Conservation (phyloP, 2,329 filamentous ascomycete genomes). For the Penicillium digitatum region DNA sequence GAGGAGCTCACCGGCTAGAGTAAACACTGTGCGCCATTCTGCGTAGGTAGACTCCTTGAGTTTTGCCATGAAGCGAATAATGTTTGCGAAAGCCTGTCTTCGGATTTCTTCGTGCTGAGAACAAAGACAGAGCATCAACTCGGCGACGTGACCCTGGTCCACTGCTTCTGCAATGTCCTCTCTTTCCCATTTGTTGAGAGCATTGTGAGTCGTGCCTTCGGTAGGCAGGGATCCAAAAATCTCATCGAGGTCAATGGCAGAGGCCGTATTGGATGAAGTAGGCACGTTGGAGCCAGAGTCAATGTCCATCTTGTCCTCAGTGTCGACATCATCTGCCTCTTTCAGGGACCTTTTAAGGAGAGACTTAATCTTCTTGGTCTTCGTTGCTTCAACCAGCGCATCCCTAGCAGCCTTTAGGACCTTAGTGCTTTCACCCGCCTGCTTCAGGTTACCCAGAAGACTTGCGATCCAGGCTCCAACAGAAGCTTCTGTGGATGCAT, state of each 20-base stretch:
- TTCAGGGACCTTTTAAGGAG: conserved; percentile 40
- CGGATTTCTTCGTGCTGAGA: conserved; percentile 72
- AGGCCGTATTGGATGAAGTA: conserved; percentile 8
- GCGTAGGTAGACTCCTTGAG: conserved; percentile 63
- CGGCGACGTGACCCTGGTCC: conserved; percentile 68
- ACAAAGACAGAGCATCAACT: conserved; percentile 69
- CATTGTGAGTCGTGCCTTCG: conserved; percentile 43
- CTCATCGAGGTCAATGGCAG: conserved; percentile 48
- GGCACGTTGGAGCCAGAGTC: conserved; percentile 12
- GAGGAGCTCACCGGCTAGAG: conserved; percentile 73
- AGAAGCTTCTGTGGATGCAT: conserved; percentile 42
- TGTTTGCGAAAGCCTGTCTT: conserved; percentile 59
- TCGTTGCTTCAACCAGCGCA: conserved; percentile 41
- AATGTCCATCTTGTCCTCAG: conserved; percentile 17
- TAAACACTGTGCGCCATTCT: conserved; percentile 72
- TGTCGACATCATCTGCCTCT: conserved; percentile 20
- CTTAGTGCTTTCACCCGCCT: conserved; percentile 50
- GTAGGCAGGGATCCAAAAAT: conserved; percentile 51
- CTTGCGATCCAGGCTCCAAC: conserved; percentile 58
- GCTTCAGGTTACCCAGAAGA: conserved; percentile 54
- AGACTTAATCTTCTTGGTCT: conserved; percentile 35
- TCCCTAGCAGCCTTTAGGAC: conserved; percentile 48
- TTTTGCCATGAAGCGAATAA: conserved; percentile 46
- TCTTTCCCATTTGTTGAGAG: conserved; percentile 61
- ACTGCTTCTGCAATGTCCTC: conserved; percentile 75